A percentile compares a stretch with the other conserved stretches of the same genome.
Evolutionary conservation across 2,329 filamentous ascomycete species (phyloP).

Genomic region (Trichoderma oligosporum): DNA sequence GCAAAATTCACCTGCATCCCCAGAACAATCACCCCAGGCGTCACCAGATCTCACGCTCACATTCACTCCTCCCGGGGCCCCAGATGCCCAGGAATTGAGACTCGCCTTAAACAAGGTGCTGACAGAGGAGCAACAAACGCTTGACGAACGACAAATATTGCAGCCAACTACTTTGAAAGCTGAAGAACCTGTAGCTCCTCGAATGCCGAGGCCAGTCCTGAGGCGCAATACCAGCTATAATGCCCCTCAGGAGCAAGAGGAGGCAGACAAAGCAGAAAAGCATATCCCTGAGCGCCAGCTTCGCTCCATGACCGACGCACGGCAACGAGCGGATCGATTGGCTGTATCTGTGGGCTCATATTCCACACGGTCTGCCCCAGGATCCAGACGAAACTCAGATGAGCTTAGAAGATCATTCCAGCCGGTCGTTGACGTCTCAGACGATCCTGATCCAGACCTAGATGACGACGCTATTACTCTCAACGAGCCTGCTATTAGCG

Average conservation of each 20-base stretch:
- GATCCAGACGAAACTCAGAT: constrained; percentile 36
- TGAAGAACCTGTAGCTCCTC: constrained; percentile 13
- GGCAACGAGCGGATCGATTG: constrained; percentile 37
- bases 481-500: neutral
- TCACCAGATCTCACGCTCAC: constrained; percentile 26
- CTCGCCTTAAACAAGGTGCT: constrained; percentile 37
- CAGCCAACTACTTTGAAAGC: neutral
- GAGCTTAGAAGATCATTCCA: constrained; percentile 35
- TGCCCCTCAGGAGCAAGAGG: constrained; percentile 38
- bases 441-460: constrained; percentile 24
- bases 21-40: constrained; percentile 25
- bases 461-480: constrained; percentile 22
- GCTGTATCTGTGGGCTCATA: constrained; percentile 37
- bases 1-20: neutral
- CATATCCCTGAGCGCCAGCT: constrained; percentile 37
- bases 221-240: constrained; percentile 44
- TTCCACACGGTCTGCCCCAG: constrained; percentile 34
- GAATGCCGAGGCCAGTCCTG: constrained; percentile 37
- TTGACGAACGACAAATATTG: constrained; percentile 18
- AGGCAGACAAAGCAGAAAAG: constrained; percentile 39
- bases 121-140: constrained; percentile 31
- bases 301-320: constrained; percentile 40
- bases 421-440: constrained; percentile 31
- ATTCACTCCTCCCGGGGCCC: constrained; percentile 31
- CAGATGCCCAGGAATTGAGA: constrained; percentile 38